phyloP scores from a whole-genome alignment of 805 yeast genomes.

The Millerago galiae region DNA sequence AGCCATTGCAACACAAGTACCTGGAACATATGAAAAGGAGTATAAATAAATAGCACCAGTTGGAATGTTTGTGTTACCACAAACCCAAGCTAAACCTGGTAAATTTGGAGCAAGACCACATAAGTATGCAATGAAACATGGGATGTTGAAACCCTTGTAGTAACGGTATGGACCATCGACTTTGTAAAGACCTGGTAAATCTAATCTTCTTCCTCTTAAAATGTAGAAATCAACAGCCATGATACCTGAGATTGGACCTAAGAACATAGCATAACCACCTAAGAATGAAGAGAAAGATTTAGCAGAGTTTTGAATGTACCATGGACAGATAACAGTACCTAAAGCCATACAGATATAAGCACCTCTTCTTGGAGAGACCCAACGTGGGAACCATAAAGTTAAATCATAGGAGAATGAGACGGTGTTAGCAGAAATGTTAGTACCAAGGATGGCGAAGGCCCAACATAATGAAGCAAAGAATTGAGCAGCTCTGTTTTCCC shows the following conservation, averaged over 20 bases:
- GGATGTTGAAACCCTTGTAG: constrained; percentile 69
- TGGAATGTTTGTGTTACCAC: constrained; percentile 60
- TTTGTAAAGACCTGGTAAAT: constrained; percentile 57
- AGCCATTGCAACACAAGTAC: constrained; percentile 45
- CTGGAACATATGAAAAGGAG: constrained; percentile 42
- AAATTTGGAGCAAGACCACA: constrained; percentile 33
- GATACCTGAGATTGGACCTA: constrained; percentile 74
- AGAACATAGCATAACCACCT: constrained; percentile 71
- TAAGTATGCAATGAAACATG: constrained; percentile 64
- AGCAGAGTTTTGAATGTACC: constrained; percentile 52
- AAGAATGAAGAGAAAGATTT: constrained; percentile 67
- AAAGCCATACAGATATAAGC: constrained; percentile 59
- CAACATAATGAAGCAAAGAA: constrained; percentile 18
- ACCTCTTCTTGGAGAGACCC: constrained; percentile 55
- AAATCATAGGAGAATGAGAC: constrained; percentile 54
- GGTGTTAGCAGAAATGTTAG: constrained; percentile 66
- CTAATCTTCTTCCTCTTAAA: constrained; percentile 62
- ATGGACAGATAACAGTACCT: constrained; percentile 69
- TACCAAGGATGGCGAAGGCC: constrained; percentile 41
- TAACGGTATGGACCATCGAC: constrained; percentile 40
- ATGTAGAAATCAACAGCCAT: constrained; percentile 51
- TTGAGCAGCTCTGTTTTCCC: constrained; percentile 24
- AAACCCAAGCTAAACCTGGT: constrained; percentile 39
- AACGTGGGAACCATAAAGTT: constrained; percentile 50
- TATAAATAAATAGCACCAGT: constrained; percentile 68